A percentile compares a stretch with the other conserved stretches of the same genome.
Conservation (phyloP, 331 rosid species). For the Rhamnella rubrinervis region DNA sequence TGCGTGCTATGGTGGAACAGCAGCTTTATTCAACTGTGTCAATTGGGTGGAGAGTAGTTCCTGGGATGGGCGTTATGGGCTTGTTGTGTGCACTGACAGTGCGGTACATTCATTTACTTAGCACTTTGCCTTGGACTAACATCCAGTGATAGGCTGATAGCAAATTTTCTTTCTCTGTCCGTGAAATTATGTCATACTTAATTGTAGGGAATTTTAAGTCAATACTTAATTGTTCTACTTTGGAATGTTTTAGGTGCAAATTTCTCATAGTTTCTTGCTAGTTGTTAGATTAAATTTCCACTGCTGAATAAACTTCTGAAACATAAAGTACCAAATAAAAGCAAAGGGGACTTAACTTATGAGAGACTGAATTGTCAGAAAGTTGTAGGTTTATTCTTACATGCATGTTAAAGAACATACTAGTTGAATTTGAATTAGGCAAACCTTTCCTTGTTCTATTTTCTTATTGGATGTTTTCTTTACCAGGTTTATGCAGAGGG, state of each 20-base stretch:
- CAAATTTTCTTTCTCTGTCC: neutral
- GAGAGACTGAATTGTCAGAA: too few species aligned
- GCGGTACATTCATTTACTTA: constrained; percentile 60
- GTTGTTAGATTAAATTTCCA: neutral
- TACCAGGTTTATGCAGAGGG: constrained; percentile 97
- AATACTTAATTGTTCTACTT: neutral
- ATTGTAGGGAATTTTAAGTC: neutral
- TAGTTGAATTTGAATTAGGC: neutral
- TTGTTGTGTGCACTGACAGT: constrained; percentile 96
- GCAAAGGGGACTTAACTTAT: neutral
- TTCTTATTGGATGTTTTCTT: constrained; percentile 21
- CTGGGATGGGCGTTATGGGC: constrained; percentile 99
- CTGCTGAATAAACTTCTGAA: too few species aligned
- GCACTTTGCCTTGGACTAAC: constrained; percentile 15
- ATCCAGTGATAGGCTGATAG: constrained; percentile 2
- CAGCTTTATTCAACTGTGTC: constrained; percentile 96
- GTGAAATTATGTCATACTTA: too few species aligned
- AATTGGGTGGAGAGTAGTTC: constrained; percentile 98
- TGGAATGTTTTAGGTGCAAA: neutral
- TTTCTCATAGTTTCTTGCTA: neutral
- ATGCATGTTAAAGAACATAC: neutral
- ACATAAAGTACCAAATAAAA: too few species aligned
- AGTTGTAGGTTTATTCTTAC: too few species aligned
- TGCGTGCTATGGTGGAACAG: constrained; percentile 99
- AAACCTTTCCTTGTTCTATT: neutral